Evolutionary conservation across 2,329 filamentous ascomycete species (phyloP).

Genomic region (Ramularia collo-cygni): DNA sequence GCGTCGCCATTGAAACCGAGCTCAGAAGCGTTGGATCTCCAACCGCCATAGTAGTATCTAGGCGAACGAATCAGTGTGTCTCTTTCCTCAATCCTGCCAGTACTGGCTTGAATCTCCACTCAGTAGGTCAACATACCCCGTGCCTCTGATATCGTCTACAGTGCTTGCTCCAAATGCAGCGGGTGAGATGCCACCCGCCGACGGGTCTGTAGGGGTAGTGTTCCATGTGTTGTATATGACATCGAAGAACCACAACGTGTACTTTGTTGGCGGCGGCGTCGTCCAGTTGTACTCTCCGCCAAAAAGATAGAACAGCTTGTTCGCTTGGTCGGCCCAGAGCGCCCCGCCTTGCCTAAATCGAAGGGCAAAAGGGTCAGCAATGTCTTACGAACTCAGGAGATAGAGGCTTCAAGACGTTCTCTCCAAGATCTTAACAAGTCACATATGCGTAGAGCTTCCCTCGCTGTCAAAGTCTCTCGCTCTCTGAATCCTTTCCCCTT

Average conservation of each 20-base stretch:
- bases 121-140: background rate
- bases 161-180: conserved; percentile 53
- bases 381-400: no score
- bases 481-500: no score
- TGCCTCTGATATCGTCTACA: conserved; percentile 37
- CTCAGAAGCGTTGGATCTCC: conserved; percentile 37
- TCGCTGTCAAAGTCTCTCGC: no score
- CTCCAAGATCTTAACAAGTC: no score
- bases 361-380: no score
- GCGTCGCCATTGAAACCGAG: background rate
- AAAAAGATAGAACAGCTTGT: conserved; percentile 57
- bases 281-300: conserved; percentile 49
- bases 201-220: conserved; percentile 33
- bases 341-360: conserved; percentile 42
- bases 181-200: conserved; percentile 26
- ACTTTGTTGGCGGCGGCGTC: conserved; percentile 34
- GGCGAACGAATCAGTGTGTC: no score
- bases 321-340: conserved; percentile 55
- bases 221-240: conserved; percentile 52
- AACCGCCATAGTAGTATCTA: conserved; percentile 57
- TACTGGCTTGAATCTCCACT: no score
- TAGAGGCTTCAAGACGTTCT: no score
- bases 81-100: no score
- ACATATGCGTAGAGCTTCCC: no score
- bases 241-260: conserved; percentile 53